These are phyloP conservation scores for Daldinia eschscholtzii DNA, from an alignment of 2,329 filamentous ascomycete genomes.

Conservation along the genomic window DNA sequence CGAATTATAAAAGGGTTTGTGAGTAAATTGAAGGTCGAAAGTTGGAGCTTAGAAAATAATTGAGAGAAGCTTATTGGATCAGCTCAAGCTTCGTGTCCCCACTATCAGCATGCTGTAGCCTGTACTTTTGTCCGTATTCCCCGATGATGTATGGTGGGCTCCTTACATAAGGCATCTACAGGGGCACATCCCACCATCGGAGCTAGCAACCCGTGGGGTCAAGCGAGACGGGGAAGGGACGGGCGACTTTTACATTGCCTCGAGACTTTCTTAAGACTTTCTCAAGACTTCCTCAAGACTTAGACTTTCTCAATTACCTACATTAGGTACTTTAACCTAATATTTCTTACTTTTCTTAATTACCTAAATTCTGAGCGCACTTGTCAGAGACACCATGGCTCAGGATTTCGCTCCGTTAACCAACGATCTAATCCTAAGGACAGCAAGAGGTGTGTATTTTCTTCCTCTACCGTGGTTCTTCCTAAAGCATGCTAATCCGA, in stretches of 20 bases:
- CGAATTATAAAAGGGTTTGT: neutral
- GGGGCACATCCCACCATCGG: conserved; percentile 43
- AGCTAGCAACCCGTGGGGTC: conserved; percentile 35
- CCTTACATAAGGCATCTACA: conserved; percentile 22
- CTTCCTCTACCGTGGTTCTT: conserved; percentile 12
- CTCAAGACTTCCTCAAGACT: neutral
- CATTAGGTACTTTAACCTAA: neutral
- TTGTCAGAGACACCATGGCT: conserved; percentile 65
- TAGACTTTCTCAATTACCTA: neutral
- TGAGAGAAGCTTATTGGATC: conserved; percentile 25
- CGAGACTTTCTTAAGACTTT: neutral
- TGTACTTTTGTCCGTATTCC: neutral
- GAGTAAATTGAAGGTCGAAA: conserved; percentile 30
- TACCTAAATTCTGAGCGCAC: neutral
- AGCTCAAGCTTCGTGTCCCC: neutral
- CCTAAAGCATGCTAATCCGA: conserved; percentile 39
- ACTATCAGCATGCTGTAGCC: neutral
- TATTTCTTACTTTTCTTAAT: neutral
- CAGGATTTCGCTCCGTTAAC: conserved; percentile 84
- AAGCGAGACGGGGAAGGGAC: conserved; percentile 6
- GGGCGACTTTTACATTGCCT: conserved; percentile 2
- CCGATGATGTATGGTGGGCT: neutral
- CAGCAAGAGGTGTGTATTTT: conserved; percentile 79
- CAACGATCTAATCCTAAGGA: conserved; percentile 92
- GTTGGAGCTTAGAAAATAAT: conserved; percentile 31